phyloP scores from a whole-genome alignment of 1,139 yeast genomes.

The Suhomyces chickasaworum region DNA sequence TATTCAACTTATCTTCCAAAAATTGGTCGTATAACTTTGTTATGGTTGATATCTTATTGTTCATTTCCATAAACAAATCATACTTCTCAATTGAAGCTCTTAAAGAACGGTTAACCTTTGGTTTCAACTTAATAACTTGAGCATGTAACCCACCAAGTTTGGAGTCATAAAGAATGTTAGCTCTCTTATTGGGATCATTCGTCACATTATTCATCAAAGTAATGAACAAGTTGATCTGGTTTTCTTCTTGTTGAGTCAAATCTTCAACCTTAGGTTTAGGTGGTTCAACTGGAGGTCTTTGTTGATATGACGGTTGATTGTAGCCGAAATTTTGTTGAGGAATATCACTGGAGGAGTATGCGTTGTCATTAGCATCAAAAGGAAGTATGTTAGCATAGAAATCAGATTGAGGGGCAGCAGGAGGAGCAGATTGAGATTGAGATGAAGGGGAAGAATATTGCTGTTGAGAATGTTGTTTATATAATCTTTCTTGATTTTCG shows the following conservation, averaged over 20 bases:
- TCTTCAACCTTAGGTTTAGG: conserved; percentile 26
- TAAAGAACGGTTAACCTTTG: conserved; percentile 70
- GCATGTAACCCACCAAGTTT: conserved; percentile 65
- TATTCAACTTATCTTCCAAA: conserved; percentile 64
- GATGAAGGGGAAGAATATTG: conserved; percentile 9
- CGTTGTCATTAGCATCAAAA: conserved; percentile 10
- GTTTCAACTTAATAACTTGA: conserved; percentile 65
- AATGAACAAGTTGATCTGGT: conserved; percentile 68
- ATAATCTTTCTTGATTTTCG: conserved; percentile 42
- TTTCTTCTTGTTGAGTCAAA: conserved; percentile 63
- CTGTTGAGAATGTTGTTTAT: conserved; percentile 15
- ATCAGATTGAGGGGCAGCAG: conserved; percentile 26
- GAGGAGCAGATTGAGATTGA: conserved; percentile 14
- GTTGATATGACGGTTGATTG: conserved; percentile 6
- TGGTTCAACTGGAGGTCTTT: conserved; percentile 10
- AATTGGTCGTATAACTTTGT: conserved; percentile 76
- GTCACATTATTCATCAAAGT: conserved; percentile 60
- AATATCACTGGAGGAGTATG: neutral
- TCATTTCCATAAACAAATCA: conserved; percentile 73
- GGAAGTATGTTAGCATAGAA: conserved; percentile 34
- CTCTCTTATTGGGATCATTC: conserved; percentile 48
- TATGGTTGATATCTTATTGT: conserved; percentile 79
- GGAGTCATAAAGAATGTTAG: conserved; percentile 61
- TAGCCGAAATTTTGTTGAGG: conserved; percentile 5
- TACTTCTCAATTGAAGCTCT: conserved; percentile 66